A percentile compares a stretch with the other conserved stretches of the same genome.
Conservation (phyloP, 108 stramenopile species). For the Nannochloropsis salina region DNA sequence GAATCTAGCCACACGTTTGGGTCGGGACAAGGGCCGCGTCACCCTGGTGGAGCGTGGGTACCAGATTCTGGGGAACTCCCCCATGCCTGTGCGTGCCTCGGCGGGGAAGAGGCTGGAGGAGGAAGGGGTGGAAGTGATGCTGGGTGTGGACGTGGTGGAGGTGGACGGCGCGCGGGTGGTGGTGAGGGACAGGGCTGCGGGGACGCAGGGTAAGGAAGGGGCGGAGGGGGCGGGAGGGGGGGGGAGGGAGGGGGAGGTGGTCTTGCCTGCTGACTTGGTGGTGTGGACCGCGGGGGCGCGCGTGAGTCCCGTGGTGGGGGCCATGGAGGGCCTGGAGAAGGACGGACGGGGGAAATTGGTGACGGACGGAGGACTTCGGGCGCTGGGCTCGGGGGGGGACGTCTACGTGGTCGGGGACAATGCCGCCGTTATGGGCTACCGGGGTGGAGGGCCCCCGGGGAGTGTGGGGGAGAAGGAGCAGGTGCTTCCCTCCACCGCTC, state of each 20-base stretch:
- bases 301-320: constrained; percentile 5
- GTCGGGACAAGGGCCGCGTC: not conserved
- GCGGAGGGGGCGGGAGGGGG: not conserved
- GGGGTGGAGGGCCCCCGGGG: constrained; percentile 32
- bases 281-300: constrained; percentile 40
- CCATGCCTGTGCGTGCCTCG: not conserved
- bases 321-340: constrained; percentile 27
- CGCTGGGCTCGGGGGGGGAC: not conserved
- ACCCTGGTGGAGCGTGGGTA: constrained; percentile 16
- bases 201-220: not conserved
- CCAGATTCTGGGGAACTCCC: not conserved
- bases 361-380: constrained; percentile 21
- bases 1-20: constrained; percentile 46
- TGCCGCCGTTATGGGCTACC: not conserved
- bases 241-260: not conserved
- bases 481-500: constrained; percentile 37
- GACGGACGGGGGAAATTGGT: constrained; percentile 26
- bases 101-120: constrained; percentile 25
- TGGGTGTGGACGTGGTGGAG: not conserved
- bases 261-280: constrained; percentile 28
- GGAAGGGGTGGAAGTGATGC: not conserved
- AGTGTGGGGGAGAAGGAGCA: constrained; percentile 26
- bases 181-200: constrained; percentile 8
- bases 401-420: not conserved
- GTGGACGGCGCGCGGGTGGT: not conserved